Conservation (phyloP, 768 basidiomycete genomes). For the Candolleomyces aberdarensis region DNA sequence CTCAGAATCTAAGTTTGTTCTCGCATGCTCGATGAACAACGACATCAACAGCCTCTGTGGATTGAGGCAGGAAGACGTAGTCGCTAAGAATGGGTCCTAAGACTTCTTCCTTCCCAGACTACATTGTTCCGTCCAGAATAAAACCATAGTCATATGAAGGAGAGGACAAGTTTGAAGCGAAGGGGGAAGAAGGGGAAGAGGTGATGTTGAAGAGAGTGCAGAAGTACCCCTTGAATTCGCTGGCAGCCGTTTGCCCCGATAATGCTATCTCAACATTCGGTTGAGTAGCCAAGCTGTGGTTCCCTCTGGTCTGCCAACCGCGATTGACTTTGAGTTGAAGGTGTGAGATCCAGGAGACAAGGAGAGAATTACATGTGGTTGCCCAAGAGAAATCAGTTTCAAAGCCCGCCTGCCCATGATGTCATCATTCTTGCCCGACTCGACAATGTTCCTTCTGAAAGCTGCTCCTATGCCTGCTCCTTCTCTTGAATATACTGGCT, state of each 20-base stretch:
- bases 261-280: constrained; percentile 31
- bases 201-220: constrained; percentile 55
- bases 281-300: constrained; percentile 10
- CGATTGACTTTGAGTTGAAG: too few species aligned
- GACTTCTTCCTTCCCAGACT: constrained; percentile 24
- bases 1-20: constrained; percentile 43
- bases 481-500: too few species aligned
- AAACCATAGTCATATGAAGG: constrained; percentile 47
- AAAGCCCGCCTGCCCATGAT: too few species aligned
- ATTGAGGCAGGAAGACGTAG: constrained; percentile 42
- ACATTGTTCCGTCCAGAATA: constrained; percentile 40
- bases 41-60: constrained; percentile 60
- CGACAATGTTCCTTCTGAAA: too few species aligned
- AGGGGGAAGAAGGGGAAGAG: too few species aligned
- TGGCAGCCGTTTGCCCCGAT: constrained; percentile 33
- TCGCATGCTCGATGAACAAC: constrained; percentile 68
- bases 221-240: constrained; percentile 53
- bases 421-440: too few species aligned
- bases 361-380: too few species aligned
- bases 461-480: too few species aligned
- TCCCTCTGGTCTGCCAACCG: too few species aligned
- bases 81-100: constrained; percentile 48
- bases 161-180: too few species aligned
- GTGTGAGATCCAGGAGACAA: too few species aligned
- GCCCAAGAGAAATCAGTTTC: too few species aligned